Evolutionary conservation across 257 asterid genomes (phyloP).

Genomic region (Nicotiana undulata): DNA sequence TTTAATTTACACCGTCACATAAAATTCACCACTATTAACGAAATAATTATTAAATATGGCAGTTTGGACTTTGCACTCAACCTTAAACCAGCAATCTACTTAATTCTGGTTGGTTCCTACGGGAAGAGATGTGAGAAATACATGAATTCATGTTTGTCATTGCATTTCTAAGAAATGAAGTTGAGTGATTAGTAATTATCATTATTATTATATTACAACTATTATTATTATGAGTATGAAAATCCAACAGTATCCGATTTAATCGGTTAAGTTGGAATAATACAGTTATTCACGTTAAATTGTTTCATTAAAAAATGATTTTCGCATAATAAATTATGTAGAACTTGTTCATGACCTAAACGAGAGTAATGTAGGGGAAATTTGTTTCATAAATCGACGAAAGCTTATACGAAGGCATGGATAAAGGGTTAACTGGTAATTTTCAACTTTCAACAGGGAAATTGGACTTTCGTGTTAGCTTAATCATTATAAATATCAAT

Average conservation of each 20-base stretch:
- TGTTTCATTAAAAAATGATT: background rate
- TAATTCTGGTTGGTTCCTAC: too few relatives aligned
- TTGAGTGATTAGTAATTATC: background rate
- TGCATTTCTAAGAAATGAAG: background rate
- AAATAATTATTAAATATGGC: too few relatives aligned
- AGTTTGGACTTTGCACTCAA: too few relatives aligned
- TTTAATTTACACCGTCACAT: background rate
- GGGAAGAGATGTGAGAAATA: background rate
- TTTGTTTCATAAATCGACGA: too few relatives aligned
- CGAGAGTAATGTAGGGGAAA: background rate
- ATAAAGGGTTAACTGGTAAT: too few relatives aligned
- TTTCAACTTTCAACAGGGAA: too few relatives aligned
- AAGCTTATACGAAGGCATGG: too few relatives aligned
- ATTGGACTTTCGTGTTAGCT: too few relatives aligned
- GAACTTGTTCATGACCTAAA: background rate
- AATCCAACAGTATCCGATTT: conserved; percentile 26
- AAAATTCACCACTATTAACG: background rate
- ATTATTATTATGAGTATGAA: conserved; percentile 1
- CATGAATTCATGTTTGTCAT: background rate
- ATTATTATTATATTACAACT: background rate
- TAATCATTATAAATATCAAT: too few relatives aligned
- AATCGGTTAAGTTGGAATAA: conserved; percentile 12
- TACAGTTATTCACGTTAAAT: conserved; percentile 26
- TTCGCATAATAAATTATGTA: background rate
- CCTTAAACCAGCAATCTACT: too few relatives aligned